A percentile compares a stretch with the other conserved stretches of the same genome.
phyloP scores from a whole-genome alignment of 306 rosid species.

The Quercus suber region DNA sequence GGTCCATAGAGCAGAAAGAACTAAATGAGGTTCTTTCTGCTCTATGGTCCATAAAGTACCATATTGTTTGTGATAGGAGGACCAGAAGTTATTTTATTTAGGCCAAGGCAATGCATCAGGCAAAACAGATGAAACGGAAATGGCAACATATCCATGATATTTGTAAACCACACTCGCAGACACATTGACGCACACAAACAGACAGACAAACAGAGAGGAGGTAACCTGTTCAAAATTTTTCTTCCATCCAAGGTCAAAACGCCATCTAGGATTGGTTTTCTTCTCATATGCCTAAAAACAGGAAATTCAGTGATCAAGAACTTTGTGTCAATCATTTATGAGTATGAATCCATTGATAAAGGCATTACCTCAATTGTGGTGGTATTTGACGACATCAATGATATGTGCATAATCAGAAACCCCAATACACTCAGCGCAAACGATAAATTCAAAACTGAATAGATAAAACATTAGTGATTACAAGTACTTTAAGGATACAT shows the following conservation, averaged over 20 bases:
- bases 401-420: constrained; percentile 64
- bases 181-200: background rate
- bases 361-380: constrained; percentile 66
- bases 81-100: background rate
- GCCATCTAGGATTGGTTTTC: constrained; percentile 51
- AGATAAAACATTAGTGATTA: constrained; percentile 7
- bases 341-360: constrained; percentile 16
- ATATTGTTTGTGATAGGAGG: background rate
- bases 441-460: constrained; percentile 66
- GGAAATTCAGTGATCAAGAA: constrained; percentile 13
- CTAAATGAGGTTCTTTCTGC: background rate
- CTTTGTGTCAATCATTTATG: background rate
- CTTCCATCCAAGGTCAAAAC: constrained; percentile 62
- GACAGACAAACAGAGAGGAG: constrained; percentile 8
- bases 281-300: constrained; percentile 60
- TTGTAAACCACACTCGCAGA: background rate
- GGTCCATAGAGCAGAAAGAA: too few relatives aligned
- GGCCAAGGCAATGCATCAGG: background rate
- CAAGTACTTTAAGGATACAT: constrained; percentile 5
- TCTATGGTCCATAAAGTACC: background rate
- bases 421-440: constrained; percentile 64
- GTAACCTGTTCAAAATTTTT: constrained; percentile 65
- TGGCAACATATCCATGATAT: background rate
- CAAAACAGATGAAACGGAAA: background rate
- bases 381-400: constrained; percentile 57